Percentiles rank a stretch among this genome's conserved stretches.
phyloP scores from a whole-genome alignment of 2,329 filamentous ascomycete genomes.

The Diaporthe sp. region DNA sequence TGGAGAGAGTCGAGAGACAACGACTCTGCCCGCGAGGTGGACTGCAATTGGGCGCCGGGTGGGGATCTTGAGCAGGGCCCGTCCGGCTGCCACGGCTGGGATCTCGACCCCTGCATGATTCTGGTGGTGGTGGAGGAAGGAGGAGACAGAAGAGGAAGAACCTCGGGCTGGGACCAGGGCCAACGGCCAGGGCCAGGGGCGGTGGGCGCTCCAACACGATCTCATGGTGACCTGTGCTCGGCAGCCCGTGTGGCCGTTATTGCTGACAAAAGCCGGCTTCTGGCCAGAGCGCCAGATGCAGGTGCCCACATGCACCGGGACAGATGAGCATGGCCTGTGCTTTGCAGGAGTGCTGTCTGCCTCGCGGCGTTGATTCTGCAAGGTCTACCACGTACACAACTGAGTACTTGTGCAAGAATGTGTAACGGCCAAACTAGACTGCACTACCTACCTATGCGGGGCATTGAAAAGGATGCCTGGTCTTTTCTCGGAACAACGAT shows the following conservation, averaged over 20 bases:
- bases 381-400: too few species aligned
- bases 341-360: neutral
- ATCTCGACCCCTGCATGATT: slow-evolving; percentile 18
- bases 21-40: slow-evolving; percentile 20
- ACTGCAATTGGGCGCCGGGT: slow-evolving; percentile 26
- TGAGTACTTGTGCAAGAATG: too few species aligned
- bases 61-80: slow-evolving; percentile 26
- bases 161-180: slow-evolving; percentile 25
- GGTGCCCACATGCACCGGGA: neutral
- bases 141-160: slow-evolving; percentile 1
- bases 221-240: slow-evolving; percentile 31
- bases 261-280: slow-evolving; percentile 26
- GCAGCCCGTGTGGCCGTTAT: neutral
- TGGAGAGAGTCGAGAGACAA: slow-evolving; percentile 29
- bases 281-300: slow-evolving; percentile 29
- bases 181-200: slow-evolving; percentile 8
- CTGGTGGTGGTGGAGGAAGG: neutral
- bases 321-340: slow-evolving; percentile 9
- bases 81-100: slow-evolving; percentile 23
- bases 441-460: neutral
- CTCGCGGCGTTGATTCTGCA: neutral
- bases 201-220: slow-evolving; percentile 22
- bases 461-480: neutral
- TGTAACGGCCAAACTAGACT: neutral
- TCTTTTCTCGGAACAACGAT: neutral